These are phyloP conservation scores for Pestalotiopsis sp. DNA, from an alignment of 2,329 filamentous ascomycete species.

Conservation along the genomic window DNA sequence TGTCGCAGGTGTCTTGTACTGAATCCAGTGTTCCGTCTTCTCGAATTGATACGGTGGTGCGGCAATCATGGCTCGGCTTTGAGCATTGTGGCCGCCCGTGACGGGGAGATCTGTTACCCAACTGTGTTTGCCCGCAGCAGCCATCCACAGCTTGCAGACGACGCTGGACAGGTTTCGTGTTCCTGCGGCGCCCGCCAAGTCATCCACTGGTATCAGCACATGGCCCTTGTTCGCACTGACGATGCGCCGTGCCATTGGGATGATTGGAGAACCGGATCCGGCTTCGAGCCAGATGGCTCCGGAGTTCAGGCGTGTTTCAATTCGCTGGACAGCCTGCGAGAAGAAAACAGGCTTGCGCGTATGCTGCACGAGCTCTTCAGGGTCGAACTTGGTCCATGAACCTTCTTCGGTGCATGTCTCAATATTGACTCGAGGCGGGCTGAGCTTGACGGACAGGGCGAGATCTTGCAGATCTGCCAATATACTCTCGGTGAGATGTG, in stretches of 20 bases:
- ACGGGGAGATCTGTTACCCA: not conserved
- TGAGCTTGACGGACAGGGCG: not conserved
- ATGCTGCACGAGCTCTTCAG: slow-evolving; percentile 18
- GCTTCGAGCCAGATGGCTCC: slow-evolving; percentile 35
- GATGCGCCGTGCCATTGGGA: slow-evolving; percentile 19
- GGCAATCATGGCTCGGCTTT: not conserved
- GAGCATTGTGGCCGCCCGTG: not conserved
- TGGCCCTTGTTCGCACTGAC: not conserved
- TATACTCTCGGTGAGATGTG: slow-evolving; percentile 20
- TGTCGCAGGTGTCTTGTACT: not conserved
- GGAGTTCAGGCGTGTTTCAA: slow-evolving; percentile 19
- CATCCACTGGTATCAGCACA: slow-evolving; percentile 3
- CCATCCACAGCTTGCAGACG: not conserved
- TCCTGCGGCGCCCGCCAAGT: not conserved
- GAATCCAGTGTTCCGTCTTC: not conserved
- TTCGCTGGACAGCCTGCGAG: slow-evolving; percentile 25
- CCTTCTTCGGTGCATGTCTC: slow-evolving; percentile 20
- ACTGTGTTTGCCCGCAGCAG: not conserved
- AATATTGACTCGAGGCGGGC: not conserved
- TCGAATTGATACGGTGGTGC: not conserved
- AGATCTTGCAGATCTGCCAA: slow-evolving; percentile 7
- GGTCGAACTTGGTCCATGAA: slow-evolving; percentile 11
- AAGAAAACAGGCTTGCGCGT: slow-evolving; percentile 32
- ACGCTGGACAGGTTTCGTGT: not conserved
- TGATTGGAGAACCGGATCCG: slow-evolving; percentile 26